phyloP scores from a whole-genome alignment of 768 basidiomycete species.

The Kwoniella botswanensis region DNA sequence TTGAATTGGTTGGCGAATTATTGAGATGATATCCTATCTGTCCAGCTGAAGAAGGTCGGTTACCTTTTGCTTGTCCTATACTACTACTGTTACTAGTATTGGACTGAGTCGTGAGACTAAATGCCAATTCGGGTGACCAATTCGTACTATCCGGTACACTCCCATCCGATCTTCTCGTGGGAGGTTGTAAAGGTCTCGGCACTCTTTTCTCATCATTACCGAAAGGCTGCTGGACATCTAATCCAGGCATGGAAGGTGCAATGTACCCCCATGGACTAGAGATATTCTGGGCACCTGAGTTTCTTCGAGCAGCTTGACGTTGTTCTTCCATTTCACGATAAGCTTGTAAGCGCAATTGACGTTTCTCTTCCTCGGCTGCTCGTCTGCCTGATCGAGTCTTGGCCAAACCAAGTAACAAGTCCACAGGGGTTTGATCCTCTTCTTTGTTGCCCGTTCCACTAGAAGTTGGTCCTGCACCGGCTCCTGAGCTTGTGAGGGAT shows the following conservation, averaged over 20 bases:
- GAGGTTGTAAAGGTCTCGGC: slow-evolving; percentile 51
- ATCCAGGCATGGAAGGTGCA: slow-evolving; percentile 54
- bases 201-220: slow-evolving; percentile 30
- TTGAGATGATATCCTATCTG: slow-evolving; percentile 11
- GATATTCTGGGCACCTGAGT: slow-evolving; percentile 13
- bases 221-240: slow-evolving; percentile 57
- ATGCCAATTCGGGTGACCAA: slow-evolving; percentile 32
- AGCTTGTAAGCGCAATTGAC: slow-evolving; percentile 44
- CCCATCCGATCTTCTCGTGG: slow-evolving; percentile 25
- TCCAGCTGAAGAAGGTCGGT: slow-evolving; percentile 6
- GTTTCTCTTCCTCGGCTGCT: slow-evolving; percentile 52
- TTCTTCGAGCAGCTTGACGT: slow-evolving; percentile 23
- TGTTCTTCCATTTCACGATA: slow-evolving; percentile 47
- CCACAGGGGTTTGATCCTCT: slow-evolving; percentile 50
- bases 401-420: slow-evolving; percentile 49
- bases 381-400: slow-evolving; percentile 50
- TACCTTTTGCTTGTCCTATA: neutral
- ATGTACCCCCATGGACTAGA: slow-evolving; percentile 54
- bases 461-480: neutral
- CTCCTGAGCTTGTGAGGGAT: slow-evolving; percentile 1
- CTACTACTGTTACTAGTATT: neutral
- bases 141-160: slow-evolving; percentile 25
- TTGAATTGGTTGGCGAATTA: slow-evolving; percentile 6
- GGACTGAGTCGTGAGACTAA: neutral
- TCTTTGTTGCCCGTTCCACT: slow-evolving; percentile 1